Evolutionary conservation across 1,284 basidiomycete genomes (phyloP), one percentile per base, ranked within the genome.

Genomic region (Trichosporon ovoides): DNA sequence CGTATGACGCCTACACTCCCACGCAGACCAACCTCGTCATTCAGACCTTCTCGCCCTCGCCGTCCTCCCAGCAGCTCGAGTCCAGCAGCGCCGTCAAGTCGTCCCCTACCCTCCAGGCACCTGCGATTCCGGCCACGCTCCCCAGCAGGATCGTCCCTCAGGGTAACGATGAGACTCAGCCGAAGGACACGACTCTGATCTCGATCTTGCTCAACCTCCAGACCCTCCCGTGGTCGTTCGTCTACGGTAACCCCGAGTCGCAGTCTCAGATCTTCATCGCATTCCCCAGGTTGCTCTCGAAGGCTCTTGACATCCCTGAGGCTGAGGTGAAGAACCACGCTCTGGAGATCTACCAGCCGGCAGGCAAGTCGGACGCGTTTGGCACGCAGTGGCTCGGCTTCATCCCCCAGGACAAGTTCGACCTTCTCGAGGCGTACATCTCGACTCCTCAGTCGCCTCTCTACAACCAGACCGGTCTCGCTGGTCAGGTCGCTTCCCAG

Each of bases 1-100:
- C 87, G 22, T 22, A 28, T 9, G 69, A 75, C 57, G 79, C 81
- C 1, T 94, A 90, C 77, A 79, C 89, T 56, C 77, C 84, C 9
- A 78, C 80, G 2, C 79, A 80, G 28, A 81, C 76, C 5, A 70
- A 69, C 59, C 63, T 78, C 16, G 71, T 78, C 52, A 68, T 73
- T 14, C 72, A 74, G 1, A 57, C 65, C 0, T 53, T 57, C 7
- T 13, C 57, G n/a, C 56, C 52, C 18, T 38, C 53, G 18, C 56
- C 62, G 7, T 33, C 38, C 4, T 7, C 11, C 13, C 24, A 51
- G 19, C 24, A 46, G 13, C 24, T 19, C 12, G n/a, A 54, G 40
- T 13, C 46, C 2, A 33, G 31, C 19, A 37, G 14, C 34, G 31
- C 58, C 11, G 12, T 22, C 22, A 56, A 53, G 11, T 37, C 62